Percentiles rank a stretch among this genome's conserved stretches.
Evolutionary conservation across 1,284 basidiomycete species (phyloP).

Genomic region (Naganishia cerealis): DNA sequence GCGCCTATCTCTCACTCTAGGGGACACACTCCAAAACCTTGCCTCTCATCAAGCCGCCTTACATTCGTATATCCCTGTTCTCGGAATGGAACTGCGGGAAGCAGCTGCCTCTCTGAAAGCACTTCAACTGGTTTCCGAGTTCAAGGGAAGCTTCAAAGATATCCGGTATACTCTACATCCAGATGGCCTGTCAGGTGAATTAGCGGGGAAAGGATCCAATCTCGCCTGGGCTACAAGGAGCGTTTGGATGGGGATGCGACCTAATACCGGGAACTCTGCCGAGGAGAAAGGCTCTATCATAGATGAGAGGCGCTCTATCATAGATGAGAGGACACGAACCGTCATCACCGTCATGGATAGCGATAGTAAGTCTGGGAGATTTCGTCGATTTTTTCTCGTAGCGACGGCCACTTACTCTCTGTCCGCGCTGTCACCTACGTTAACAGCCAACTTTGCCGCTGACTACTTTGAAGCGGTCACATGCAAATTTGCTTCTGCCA

Average conservation of each 20-base stretch:
- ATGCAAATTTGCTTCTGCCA: slow-evolving; percentile 43
- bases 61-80: slow-evolving; percentile 45
- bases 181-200: slow-evolving; percentile 43
- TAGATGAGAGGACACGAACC: slow-evolving; percentile 34
- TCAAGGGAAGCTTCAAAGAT: slow-evolving; percentile 40
- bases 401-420: neutral
- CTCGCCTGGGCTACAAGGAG: slow-evolving; percentile 45
- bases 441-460: slow-evolving; percentile 42
- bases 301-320: slow-evolving; percentile 31
- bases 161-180: slow-evolving; percentile 47
- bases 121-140: slow-evolving; percentile 40
- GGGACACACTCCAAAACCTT: slow-evolving; percentile 46
- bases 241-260: slow-evolving; percentile 36
- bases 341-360: slow-evolving; percentile 47
- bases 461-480: slow-evolving; percentile 47
- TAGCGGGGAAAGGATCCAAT: slow-evolving; percentile 47
- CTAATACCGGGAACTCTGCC: neutral
- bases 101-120: slow-evolving; percentile 43
- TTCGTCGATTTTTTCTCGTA: slow-evolving; percentile 12
- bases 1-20: neutral
- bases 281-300: neutral
- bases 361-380: slow-evolving; percentile 39
- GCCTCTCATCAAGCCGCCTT: slow-evolving; percentile 45
- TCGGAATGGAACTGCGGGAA: slow-evolving; percentile 49
- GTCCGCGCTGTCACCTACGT: slow-evolving; percentile 16